These are phyloP conservation scores for Phaeosphaeria sp. DNA, from an alignment of 2,329 filamentous ascomycete species.

Conservation along the genomic window DNA sequence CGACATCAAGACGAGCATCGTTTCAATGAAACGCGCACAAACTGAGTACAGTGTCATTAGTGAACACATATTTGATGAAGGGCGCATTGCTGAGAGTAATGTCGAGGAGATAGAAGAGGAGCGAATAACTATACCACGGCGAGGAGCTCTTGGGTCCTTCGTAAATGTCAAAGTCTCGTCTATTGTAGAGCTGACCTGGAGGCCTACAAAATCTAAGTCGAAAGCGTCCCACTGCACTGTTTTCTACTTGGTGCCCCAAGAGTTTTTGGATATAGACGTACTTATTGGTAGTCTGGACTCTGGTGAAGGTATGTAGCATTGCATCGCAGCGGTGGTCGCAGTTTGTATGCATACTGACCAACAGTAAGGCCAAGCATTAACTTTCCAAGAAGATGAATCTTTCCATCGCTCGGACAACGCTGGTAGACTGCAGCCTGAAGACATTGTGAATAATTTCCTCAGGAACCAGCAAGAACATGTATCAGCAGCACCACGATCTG, in stretches of 20 bases:
- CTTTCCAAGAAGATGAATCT: not conserved
- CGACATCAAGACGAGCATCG: not conserved
- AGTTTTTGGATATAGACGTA: slow-evolving; percentile 4
- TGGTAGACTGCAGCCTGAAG: not conserved
- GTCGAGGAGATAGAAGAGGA: not conserved
- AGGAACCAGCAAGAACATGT: not conserved
- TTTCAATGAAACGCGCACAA: not conserved
- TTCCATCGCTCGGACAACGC: not conserved
- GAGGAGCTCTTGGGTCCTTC: not conserved
- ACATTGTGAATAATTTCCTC: not conserved
- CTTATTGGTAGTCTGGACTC: slow-evolving; percentile 4
- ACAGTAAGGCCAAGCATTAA: not conserved
- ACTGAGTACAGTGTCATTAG: slow-evolving; percentile 10
- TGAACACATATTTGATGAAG: not conserved
- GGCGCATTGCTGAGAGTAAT: not conserved
- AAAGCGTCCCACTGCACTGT: slow-evolving; percentile 3
- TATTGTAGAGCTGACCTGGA: not conserved
- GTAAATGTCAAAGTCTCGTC: not conserved
- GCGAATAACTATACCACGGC: not conserved
- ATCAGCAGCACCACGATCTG: not conserved
- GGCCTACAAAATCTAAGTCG: not conserved
- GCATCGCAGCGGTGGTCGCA: not conserved
- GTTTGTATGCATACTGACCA: not conserved
- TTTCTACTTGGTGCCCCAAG: slow-evolving; percentile 6
- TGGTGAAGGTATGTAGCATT: slow-evolving; percentile 1